Base-by-base conservation (phyloP, 257 asterid species). In the Salvia hispanica region DNA sequence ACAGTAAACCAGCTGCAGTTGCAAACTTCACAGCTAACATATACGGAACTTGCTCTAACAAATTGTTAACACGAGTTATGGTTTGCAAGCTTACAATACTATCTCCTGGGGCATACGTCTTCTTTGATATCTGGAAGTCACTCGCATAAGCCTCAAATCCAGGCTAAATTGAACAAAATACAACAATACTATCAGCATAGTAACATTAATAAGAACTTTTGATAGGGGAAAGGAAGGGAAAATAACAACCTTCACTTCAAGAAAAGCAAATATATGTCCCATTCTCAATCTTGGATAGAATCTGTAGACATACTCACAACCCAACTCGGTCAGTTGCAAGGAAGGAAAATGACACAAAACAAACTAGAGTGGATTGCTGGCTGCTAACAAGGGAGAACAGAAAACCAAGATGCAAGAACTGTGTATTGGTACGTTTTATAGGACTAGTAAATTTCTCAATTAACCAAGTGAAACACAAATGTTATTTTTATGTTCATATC, bases 281-380 rank as follows among this genome's bases (percentile, higher is more conserved):
- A 94, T 58, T 74, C 71, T 88, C 85, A 91, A 56, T 78, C 77
- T 79, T 18, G 99, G 97, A 75, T 75, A 91, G 79, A 82, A 94
- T 79, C 99, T 94, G 90, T 78, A 80, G 16, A 62, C 28, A 62
- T 25, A 18, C 40, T 42, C 66, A 74, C 42, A 43, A 33, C 62
- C 64, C 66, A 54, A 51, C n/a, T 43, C 14, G 74, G 64, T 78
- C 76, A 82, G 78, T 74, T 71, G 72, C 74, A 64, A 64, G 45
- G 31, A 70, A 54, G 47, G 78, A 12, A 58, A 31, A 37, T 14
- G 42, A 45, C 58, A 59, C 25, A 31, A 68, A 62, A 21, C 54
- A 54, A 58, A 58, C 62, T 31, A 70, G 62, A 47, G 72, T 47
- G 47, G 21, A 69, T 55, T 15, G 21, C 21, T 18, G 21, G 50